Percentiles rank a stretch among this genome's conserved stretches.
Evolutionary conservation across 495 filamentous ascomycete genomes (phyloP).

Genomic region (Neurospora pannonica): DNA sequence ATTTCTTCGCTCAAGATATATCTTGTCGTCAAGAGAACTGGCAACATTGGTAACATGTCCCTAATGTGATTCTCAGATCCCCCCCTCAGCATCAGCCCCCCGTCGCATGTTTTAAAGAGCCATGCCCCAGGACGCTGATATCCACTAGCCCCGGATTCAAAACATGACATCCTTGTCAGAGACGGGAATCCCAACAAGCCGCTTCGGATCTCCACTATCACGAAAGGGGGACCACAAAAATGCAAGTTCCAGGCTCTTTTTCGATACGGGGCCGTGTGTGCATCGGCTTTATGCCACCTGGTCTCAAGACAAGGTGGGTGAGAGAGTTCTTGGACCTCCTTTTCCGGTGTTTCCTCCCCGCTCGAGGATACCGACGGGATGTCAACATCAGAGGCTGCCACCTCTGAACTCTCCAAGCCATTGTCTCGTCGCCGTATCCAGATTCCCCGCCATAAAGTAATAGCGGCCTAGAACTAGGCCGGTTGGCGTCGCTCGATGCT

Average conservation of each 20-base stretch:
- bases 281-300: not conserved
- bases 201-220: not conserved
- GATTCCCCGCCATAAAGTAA: not conserved
- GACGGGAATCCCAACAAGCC: not conserved
- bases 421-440: not conserved
- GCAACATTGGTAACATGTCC: not conserved
- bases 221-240: not conserved
- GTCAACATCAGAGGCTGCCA: not conserved
- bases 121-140: not conserved
- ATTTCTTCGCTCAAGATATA: not conserved
- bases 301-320: not conserved
- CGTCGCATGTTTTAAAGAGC: not conserved
- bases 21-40: not conserved
- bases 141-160: not conserved
- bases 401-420: not conserved
- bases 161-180: not conserved
- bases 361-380: not conserved
- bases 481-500: not conserved
- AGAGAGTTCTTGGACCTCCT: not conserved
- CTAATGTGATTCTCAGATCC: not conserved
- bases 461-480: not conserved
- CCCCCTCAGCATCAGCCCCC: not conserved
- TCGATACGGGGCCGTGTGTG: not conserved
- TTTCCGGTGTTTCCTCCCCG: not conserved
- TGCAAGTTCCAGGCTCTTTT: not conserved